Base-by-base conservation (phyloP, 2,329 filamentous ascomycete genomes). In the Ilyonectria robusta region DNA sequence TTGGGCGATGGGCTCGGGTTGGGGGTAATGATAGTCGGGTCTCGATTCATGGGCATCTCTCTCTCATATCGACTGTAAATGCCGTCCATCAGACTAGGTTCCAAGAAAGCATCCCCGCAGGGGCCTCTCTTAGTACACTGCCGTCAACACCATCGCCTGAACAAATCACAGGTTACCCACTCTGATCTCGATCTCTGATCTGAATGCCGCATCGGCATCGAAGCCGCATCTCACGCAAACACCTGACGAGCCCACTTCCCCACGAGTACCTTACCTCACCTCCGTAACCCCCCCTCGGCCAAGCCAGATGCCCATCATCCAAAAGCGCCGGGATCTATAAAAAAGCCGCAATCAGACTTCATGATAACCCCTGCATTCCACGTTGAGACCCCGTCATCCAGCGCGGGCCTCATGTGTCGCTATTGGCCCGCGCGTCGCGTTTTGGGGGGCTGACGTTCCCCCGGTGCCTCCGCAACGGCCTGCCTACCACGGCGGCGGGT, bases 301-400 rank as follows among this genome's bases (percentile, higher is more conserved):
- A 4, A 9, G 31, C 31, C 31, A 33, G 11, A 33, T 33, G 1
- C 31, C 40, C 40, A 42, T 42, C 17, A n/a, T 19, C 5, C 7
- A n/a, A 42, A 42, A 15, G n/a, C 15, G 15, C 40, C 40, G 17
- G n/a, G n/a, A 42, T 42, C 15, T 42, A n/a, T 15, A 42, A 33
- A 65, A 65, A 60, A 44, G 62, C 33, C 48, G 50, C 62, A 65
- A 65, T 55, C 56, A 56, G 17, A 65, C 29, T 60, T 59, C 62
- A 65, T 65, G 57, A 65, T 51, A 29, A 65, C 35, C 62, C 62
- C 62, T 65, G 57, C 51, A 65, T 44, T 65, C 50, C 62, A 65
- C 62, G 56, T 65, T 55, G 56, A 65, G 54, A 55, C 62, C 62
- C 62, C 56, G 56, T 60, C 62, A 50, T 54, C 42, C 62, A 65